A percentile compares a stretch with the other conserved stretches of the same genome.
These are phyloP conservation scores for Beauveria sp. DNA, from an alignment of 2,329 filamentous ascomycete genomes.

Conservation along the genomic window DNA sequence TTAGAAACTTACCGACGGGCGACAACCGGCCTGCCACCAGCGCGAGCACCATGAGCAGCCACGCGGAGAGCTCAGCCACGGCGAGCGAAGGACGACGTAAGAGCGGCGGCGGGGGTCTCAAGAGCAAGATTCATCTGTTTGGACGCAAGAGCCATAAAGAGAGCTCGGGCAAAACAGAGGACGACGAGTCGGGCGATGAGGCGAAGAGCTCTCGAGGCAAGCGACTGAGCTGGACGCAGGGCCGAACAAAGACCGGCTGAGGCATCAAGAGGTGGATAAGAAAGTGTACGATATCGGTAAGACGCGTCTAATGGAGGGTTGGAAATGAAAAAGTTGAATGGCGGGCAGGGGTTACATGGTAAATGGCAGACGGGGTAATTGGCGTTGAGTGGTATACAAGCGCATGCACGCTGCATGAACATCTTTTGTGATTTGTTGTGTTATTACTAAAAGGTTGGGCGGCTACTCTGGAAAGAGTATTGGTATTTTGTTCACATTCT, in stretches of 20 bases:
- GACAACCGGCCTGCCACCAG: slow-evolving; percentile 19
- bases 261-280: neutral
- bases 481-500: neutral
- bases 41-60: slow-evolving; percentile 21
- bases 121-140: slow-evolving; percentile 29
- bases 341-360: neutral
- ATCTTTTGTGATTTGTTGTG: neutral
- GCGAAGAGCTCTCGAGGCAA: slow-evolving; percentile 13
- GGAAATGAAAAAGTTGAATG: neutral
- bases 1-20: slow-evolving; percentile 20
- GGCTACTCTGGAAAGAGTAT: neutral
- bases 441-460: neutral
- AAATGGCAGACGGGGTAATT: neutral
- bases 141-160: slow-evolving; percentile 23
- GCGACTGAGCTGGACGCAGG: slow-evolving; percentile 15
- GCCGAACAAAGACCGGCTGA: slow-evolving; percentile 17
- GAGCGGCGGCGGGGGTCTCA: slow-evolving; percentile 23
- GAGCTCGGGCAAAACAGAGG: slow-evolving; percentile 14
- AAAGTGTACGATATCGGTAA: neutral
- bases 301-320: neutral
- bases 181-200: slow-evolving; percentile 19
- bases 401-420: neutral
- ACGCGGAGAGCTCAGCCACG: slow-evolving; percentile 11
- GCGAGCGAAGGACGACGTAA: slow-evolving; percentile 18
- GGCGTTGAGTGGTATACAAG: slow-evolving; percentile 3